Base-by-base conservation (phyloP, 331 rosid species). In the Pyrus hybrid region DNA sequence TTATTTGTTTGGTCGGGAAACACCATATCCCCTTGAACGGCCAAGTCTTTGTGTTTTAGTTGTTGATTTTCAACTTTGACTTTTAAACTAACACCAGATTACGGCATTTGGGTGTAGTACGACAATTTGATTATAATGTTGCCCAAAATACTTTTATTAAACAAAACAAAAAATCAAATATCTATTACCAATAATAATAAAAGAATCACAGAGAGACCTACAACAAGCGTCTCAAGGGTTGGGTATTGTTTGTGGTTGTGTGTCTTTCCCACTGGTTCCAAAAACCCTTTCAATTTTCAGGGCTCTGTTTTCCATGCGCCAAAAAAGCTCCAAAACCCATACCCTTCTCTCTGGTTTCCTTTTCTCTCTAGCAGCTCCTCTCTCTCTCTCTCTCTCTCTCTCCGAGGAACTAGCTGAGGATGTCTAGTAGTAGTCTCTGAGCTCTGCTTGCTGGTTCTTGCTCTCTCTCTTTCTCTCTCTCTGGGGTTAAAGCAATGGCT, bases 401-500 rank as follows among this genome's bases (percentile, higher is more conserved):
- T 16, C 10, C 5, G 43, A 69, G 12, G 12, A 7, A 41, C 23
- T 18, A n/a, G 72, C 45, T 37, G 16, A 54, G 76, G 73, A 45
- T 9, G 26, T 11, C 8, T 25, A 61, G 61, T 35, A 49, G 23
- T 9, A 37, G 37, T 11, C 49, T 67, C 68, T 81, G 86, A 74
- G 67, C 68, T 78, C 29, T 43, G 53, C 35, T n/a, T 62, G 21
- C 12, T 7, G 57, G 33, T 67, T 30, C 28, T 63, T 76, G 45
- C 20, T 72, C 11, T 33, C 33, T 63, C 45, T 72, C 70, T 37
- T 21, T 63, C 51, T 54, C 37, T 60, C 68, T 58, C 54, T 70
- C 45, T 37, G 4, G 2, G 47, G 54, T 67, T 60, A 32, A 64
- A 82, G 70, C 84, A 54, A 93, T 93, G 98, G 91, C 86, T 17